phyloP scores from a whole-genome alignment of 345 rosid species.

The Citrus maxima region DNA sequence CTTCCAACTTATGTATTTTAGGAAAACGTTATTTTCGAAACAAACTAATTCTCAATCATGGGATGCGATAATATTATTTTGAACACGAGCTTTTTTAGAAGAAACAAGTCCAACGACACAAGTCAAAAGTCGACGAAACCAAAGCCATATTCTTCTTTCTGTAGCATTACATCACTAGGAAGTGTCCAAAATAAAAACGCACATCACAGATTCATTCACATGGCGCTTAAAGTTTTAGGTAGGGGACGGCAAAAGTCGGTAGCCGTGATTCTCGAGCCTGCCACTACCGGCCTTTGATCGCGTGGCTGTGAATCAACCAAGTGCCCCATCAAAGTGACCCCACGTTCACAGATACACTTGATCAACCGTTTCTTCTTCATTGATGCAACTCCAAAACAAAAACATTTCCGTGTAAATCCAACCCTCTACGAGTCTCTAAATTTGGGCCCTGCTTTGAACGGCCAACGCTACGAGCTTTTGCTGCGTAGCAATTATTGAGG shows the following conservation, averaged over 20 bases:
- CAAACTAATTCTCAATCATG: background rate
- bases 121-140: background rate
- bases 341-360: background rate
- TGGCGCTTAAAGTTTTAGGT: background rate
- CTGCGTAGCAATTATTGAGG: background rate
- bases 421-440: background rate
- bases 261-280: background rate
- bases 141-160: background rate
- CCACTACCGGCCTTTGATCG: background rate
- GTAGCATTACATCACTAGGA: background rate
- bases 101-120: background rate
- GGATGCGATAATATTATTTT: background rate
- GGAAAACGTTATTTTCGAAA: background rate
- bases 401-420: background rate
- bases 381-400: background rate
- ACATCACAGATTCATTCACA: background rate
- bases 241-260: slow-evolving; percentile 6
- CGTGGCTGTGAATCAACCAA: slow-evolving; percentile 2
- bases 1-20: background rate
- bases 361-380: background rate
- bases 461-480: background rate
- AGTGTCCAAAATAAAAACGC: background rate
- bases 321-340: background rate
- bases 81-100: background rate
- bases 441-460: background rate